Conservation (phyloP, 225 moss, liverwort and hornwort species). For the Sphagnum contortum region DNA sequence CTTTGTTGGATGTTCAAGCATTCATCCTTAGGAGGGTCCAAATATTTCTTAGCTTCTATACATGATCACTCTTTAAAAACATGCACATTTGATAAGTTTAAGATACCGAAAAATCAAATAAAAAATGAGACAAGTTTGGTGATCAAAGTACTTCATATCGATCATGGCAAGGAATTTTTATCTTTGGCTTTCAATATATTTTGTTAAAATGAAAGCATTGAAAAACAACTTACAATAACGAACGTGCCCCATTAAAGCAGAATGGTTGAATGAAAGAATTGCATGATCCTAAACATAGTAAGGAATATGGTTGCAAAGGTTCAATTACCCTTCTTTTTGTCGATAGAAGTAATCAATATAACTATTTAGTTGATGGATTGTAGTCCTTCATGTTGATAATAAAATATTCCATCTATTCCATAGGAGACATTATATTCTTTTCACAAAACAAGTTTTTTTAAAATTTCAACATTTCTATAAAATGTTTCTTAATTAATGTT, state of each 20-base stretch:
- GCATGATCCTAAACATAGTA: neutral
- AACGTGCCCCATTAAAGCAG: neutral
- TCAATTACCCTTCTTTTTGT: neutral
- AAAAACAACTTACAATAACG: neutral
- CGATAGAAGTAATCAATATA: too few relatives aligned
- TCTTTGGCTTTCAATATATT: neutral
- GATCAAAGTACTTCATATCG: neutral
- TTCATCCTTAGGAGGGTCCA: neutral
- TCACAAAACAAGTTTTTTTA: too few relatives aligned
- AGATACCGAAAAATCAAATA: neutral
- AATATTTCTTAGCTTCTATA: neutral
- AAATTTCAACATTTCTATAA: too few relatives aligned
- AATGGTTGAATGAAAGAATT: neutral
- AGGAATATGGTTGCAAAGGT: neutral
- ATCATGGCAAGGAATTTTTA: neutral
- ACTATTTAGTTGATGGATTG: too few relatives aligned
- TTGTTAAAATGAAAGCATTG: neutral
- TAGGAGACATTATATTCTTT: too few relatives aligned
- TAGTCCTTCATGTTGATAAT: too few relatives aligned
- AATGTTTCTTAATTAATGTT: too few relatives aligned
- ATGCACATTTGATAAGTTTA: neutral
- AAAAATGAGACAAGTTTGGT: neutral
- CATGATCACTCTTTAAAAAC: neutral
- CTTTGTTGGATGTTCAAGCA: neutral
- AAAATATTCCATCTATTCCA: too few relatives aligned